Evolutionary conservation across 2,329 filamentous ascomycete species (phyloP).

Genomic region (Didymella segeticola): DNA sequence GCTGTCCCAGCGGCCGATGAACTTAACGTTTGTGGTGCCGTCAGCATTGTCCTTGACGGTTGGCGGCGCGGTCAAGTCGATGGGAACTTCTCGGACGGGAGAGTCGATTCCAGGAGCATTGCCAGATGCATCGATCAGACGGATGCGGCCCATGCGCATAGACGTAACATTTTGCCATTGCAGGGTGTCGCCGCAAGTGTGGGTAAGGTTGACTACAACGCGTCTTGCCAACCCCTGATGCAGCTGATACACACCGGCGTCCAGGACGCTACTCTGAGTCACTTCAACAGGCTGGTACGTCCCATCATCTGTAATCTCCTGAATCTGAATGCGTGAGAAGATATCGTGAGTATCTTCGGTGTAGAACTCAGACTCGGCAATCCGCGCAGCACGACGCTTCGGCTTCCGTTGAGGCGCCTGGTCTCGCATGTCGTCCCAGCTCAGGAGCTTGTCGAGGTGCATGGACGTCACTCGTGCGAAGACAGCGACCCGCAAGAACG

Average conservation of each 20-base stretch:
- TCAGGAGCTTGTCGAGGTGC: slow-evolving; percentile 95
- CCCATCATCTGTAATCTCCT: slow-evolving; percentile 90
- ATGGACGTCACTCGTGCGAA: slow-evolving; percentile 91
- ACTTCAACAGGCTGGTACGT: slow-evolving; percentile 94
- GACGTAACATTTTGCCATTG: slow-evolving; percentile 85
- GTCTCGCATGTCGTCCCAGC: slow-evolving; percentile 99
- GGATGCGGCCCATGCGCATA: slow-evolving; percentile 80
- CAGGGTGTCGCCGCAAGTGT: slow-evolving; percentile 85
- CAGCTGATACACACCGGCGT: slow-evolving; percentile 90
- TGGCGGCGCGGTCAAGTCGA: slow-evolving; percentile 80
- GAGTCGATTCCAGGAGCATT: slow-evolving; percentile 81
- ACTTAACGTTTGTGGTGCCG: slow-evolving; percentile 83
- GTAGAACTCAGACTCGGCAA: slow-evolving; percentile 91
- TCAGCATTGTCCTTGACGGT: slow-evolving; percentile 85
- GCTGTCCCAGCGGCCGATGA: slow-evolving; percentile 96
- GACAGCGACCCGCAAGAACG: slow-evolving; percentile 83
- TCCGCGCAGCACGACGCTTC: slow-evolving; percentile 68
- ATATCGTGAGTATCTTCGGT: slow-evolving; percentile 94
- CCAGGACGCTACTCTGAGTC: slow-evolving; percentile 80
- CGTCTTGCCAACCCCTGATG: slow-evolving; percentile 93
- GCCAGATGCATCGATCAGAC: slow-evolving; percentile 82
- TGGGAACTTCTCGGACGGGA: slow-evolving; percentile 73
- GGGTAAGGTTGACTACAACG: slow-evolving; percentile 85
- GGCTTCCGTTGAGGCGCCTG: slow-evolving; percentile 63
- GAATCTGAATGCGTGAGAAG: slow-evolving; percentile 83